Evolutionary conservation across 2,329 filamentous ascomycete genomes (phyloP), one percentile per base, ranked within the genome.

Genomic region (Didymella arachidicola): DNA sequence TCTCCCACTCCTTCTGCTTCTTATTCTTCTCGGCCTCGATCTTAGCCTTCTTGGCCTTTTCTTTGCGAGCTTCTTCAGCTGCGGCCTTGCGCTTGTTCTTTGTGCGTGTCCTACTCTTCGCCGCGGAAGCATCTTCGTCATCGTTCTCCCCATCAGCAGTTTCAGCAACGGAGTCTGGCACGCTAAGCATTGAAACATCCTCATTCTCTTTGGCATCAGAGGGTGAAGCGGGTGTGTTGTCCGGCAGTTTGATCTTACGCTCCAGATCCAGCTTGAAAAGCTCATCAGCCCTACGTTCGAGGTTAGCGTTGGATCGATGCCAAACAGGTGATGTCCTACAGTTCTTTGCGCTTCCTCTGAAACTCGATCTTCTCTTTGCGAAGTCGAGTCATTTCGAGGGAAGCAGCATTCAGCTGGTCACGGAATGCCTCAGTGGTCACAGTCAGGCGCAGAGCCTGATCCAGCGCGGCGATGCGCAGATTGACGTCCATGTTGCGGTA

Each of bases 311-410:
- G 26, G 10, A 36, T 60, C 34, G 60, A 36, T 25, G 10, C 4
- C 18, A 34, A 16, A 29, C 27, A n/a, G 34, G 27, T 14, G 14
- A 18, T 12, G 48, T 25, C 16, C 79, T 80, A 86, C 81, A 82
- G 78, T 65, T 80, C 78, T 75, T 88, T 89, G 63, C 90, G 88
- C 67, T 90, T 87, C 64, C 93, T 87, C 78, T 98, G 94, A 78
- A 88, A 90, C 65, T 96, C 92, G 61, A 97, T 97, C 80, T 97
- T 97, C 74, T 96, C 91, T 77, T 99, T 99, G 48, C 95, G 89
- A 72, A 96, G 92, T 53, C 88, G 87, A 1, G 95, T 99, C 93
- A 98, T 97, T 53, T 92, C 91, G 72, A 94, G 91, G 64, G 90
- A 92, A 78, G 93, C 96, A 62, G 94, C 89, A 66, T 97, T 92